These are phyloP conservation scores for Tulasnella calospora DNA, from an alignment of 768 basidiomycete species.

Conservation along the genomic window DNA sequence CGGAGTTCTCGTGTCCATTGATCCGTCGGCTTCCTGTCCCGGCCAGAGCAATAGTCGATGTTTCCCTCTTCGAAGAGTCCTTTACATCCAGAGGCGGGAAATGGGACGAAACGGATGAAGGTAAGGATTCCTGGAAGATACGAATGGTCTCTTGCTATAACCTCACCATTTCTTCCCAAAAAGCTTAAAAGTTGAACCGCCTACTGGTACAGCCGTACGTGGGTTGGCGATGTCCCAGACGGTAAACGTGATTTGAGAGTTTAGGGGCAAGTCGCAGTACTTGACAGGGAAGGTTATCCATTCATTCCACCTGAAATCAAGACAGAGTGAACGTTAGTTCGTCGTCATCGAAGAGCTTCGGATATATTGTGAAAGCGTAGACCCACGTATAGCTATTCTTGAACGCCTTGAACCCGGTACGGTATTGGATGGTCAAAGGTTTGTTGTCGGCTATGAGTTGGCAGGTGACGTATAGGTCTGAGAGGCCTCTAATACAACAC, in stretches of 20 bases:
- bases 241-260: constrained; percentile 85
- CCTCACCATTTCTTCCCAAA: constrained; percentile 90
- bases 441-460: constrained; percentile 92
- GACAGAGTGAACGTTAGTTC: background rate
- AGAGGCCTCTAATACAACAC: constrained; percentile 56
- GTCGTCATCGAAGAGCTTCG: constrained; percentile 13
- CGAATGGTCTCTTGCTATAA: constrained; percentile 13
- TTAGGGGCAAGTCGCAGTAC: constrained; percentile 88
- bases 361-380: background rate
- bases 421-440: constrained; percentile 83
- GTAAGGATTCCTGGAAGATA: background rate
- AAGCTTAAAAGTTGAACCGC: constrained; percentile 82
- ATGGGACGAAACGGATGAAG: background rate
- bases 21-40: constrained; percentile 79
- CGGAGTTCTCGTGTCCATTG: constrained; percentile 73
- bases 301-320: constrained; percentile 80
- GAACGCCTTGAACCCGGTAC: constrained; percentile 90
- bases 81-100: constrained; percentile 33
- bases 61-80: constrained; percentile 87
- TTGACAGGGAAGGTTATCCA: constrained; percentile 87
- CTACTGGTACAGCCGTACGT: constrained; percentile 72
- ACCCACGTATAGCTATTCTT: constrained; percentile 71
- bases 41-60: constrained; percentile 84
- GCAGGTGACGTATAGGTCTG: constrained; percentile 91
- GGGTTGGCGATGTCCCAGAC: constrained; percentile 93